Conservation (phyloP, 73 alveolate genomes). For the Halteria grandinella region DNA sequence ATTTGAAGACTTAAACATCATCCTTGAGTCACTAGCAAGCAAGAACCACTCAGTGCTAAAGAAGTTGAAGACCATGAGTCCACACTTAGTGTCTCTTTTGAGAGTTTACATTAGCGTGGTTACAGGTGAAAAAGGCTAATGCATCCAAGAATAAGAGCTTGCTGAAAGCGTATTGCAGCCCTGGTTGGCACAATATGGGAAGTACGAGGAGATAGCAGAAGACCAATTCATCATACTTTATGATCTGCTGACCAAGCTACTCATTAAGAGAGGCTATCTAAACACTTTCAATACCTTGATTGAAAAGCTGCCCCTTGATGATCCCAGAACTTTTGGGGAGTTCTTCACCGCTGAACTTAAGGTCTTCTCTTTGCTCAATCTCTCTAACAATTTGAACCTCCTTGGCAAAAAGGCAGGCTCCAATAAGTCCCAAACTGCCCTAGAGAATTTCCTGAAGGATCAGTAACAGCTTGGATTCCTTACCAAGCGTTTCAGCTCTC, state of each 20-base stretch:
- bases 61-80: no score
- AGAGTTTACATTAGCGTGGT: no score
- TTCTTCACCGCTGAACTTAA: not conserved
- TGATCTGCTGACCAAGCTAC: not conserved
- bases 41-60: no score
- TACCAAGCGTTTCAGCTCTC: not conserved
- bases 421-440: not conserved
- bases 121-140: no score
- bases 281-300: not conserved
- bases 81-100: no score
- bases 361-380: not conserved
- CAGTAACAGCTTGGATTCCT: no score
- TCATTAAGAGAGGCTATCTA: conserved; percentile 4
- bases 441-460: not conserved
- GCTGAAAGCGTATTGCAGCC: not conserved
- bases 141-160: no score
- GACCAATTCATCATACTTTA: not conserved
- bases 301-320: not conserved
- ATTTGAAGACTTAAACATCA: not conserved
- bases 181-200: not conserved
- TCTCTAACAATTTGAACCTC: conserved; percentile 7
- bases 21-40: no score
- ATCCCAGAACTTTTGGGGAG: not conserved
- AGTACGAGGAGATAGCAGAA: conserved; percentile 1
- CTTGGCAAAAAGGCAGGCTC: conserved; percentile 7